These are phyloP conservation scores for Dothistroma pini DNA, from an alignment of 2,329 filamentous ascomycete species.

Conservation along the genomic window DNA sequence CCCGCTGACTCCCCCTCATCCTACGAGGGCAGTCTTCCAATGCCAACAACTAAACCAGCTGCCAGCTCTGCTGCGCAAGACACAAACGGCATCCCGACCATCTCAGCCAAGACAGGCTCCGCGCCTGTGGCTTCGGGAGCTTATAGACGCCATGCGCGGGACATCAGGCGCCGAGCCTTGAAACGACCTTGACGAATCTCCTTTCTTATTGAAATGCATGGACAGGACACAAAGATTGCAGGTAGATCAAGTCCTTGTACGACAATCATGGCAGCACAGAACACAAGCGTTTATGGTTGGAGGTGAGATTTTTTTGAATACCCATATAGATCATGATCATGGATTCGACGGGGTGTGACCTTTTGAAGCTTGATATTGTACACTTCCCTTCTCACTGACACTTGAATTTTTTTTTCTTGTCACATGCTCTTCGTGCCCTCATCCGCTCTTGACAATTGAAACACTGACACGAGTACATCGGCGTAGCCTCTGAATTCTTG, in stretches of 20 bases:
- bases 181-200: background rate
- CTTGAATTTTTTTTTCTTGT: too few relatives aligned
- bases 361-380: background rate
- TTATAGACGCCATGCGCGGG: background rate
- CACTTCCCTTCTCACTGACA: background rate
- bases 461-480: too few relatives aligned
- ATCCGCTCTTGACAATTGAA: background rate
- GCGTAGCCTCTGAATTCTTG: background rate
- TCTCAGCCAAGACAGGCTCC: background rate
- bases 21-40: background rate
- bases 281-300: background rate
- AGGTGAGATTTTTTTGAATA: background rate
- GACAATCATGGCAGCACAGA: background rate
- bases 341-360: too few relatives aligned
- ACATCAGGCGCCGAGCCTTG: background rate
- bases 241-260: background rate
- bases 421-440: too few relatives aligned
- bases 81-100: conserved; percentile 1
- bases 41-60: background rate
- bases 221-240: background rate
- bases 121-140: background rate
- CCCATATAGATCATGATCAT: background rate
- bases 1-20: background rate
- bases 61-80: background rate
- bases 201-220: background rate